Conservation (phyloP, 371 early-diverging fungal species). For the Funneliformis caledonium region DNA sequence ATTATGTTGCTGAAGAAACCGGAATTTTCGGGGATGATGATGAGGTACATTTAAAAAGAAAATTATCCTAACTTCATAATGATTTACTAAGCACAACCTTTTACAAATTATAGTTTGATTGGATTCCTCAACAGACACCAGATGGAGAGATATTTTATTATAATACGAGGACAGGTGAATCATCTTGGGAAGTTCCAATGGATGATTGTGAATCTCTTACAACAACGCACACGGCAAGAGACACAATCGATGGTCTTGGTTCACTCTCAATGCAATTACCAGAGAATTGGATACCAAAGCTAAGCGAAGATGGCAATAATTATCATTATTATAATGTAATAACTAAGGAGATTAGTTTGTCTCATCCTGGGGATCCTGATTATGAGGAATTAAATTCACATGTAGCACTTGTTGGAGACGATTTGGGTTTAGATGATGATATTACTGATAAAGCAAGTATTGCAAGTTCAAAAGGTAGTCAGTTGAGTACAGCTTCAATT, state of each 20-base stretch:
- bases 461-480: conserved; percentile 42
- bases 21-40: conserved; percentile 44
- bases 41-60: background rate
- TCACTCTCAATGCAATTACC: conserved; percentile 42
- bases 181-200: conserved; percentile 52
- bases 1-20: conserved; percentile 64
- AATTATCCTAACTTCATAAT: background rate
- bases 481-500: background rate
- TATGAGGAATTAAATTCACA: background rate
- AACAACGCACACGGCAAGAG: background rate
- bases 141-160: conserved; percentile 63
- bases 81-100: background rate
- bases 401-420: background rate
- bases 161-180: conserved; percentile 61
- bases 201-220: conserved; percentile 2
- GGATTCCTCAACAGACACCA: conserved; percentile 52
- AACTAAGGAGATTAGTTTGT: conserved; percentile 56
- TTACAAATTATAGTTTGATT: conserved; percentile 33
- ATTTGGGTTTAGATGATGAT: conserved; percentile 17
- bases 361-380: conserved; percentile 48
- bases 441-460: conserved; percentile 31
- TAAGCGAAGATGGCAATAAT: conserved; percentile 54
- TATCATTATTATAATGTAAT: conserved; percentile 54
- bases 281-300: conserved; percentile 53
- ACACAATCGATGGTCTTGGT: background rate